Conservation (phyloP, 306 rosid genomes). For the Cucurbita moschata region DNA sequence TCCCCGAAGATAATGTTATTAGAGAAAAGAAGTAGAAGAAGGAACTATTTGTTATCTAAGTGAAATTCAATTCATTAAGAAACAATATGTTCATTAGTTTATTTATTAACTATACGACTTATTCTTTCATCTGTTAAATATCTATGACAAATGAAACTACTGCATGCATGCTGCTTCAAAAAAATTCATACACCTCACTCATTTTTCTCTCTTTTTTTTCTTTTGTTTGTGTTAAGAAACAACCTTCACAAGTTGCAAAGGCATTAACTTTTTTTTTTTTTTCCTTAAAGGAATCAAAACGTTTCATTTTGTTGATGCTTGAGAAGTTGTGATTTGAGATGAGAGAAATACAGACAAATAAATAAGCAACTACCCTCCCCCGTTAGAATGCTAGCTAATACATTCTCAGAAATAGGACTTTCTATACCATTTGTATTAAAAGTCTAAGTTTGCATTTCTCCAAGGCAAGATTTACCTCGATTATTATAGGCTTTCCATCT, state of each 20-base stretch:
- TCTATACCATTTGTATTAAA: neutral
- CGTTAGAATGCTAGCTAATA: neutral
- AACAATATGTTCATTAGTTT: neutral
- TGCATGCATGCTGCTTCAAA: neutral
- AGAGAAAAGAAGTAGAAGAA: neutral
- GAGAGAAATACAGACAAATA: neutral
- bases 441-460: neutral
- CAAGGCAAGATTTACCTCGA: slow-evolving; percentile 38
- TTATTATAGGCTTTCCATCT: slow-evolving; percentile 96
- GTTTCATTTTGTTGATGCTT: neutral
- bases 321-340: neutral
- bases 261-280: neutral
- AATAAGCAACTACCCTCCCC: neutral
- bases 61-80: neutral
- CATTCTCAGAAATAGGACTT: neutral
- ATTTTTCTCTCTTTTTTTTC: neutral
- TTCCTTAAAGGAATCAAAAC: neutral
- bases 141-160: neutral
- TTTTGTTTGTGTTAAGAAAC: neutral
- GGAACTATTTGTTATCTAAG: neutral
- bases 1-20: neutral
- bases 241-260: neutral
- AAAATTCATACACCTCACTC: neutral
- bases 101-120: neutral
- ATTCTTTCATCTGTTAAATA: neutral